phyloP scores from a whole-genome alignment of 495 filamentous ascomycete genomes.

The Tuber calosporum region DNA sequence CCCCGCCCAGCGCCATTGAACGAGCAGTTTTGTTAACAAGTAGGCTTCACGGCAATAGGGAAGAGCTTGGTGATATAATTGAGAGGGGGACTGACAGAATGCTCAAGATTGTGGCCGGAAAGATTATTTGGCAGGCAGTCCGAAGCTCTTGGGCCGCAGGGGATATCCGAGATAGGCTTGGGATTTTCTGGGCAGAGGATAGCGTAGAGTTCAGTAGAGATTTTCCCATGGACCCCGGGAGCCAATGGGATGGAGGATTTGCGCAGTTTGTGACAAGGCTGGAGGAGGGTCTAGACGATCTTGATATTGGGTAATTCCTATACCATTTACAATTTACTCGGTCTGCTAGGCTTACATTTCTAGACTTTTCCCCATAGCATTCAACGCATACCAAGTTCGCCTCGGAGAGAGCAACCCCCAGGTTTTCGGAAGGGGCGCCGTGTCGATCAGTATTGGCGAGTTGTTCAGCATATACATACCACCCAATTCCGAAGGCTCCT shows the following conservation, averaged over 20 bases:
- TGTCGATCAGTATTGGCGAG: slow-evolving; percentile 29
- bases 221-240: slow-evolving; percentile 27
- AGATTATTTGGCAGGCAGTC: slow-evolving; percentile 33
- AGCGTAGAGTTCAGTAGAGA: slow-evolving; percentile 7
- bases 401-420: slow-evolving; percentile 24
- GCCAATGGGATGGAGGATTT: slow-evolving; percentile 31
- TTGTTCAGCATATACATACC: slow-evolving; percentile 38
- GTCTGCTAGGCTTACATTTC: background rate
- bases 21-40: slow-evolving; percentile 9
- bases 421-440: slow-evolving; percentile 12
- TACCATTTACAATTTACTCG: background rate
- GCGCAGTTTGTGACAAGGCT: slow-evolving; percentile 22
- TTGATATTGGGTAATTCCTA: slow-evolving; percentile 17
- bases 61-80: slow-evolving; percentile 32
- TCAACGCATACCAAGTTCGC: slow-evolving; percentile 27
- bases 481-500: slow-evolving; percentile 25
- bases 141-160: slow-evolving; percentile 9
- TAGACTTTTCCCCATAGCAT: slow-evolving; percentile 19
- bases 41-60: slow-evolving; percentile 12
- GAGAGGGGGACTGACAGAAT: slow-evolving; percentile 28
- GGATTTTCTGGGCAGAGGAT: slow-evolving; percentile 16
- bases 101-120: slow-evolving; percentile 35
- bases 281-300: slow-evolving; percentile 25
- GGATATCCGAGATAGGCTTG: slow-evolving; percentile 21
- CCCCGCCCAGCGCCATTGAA: background rate